Evolutionary conservation across 176 grass and related monocot species (phyloP).

Genomic region (Cenchrus purpureus): DNA sequence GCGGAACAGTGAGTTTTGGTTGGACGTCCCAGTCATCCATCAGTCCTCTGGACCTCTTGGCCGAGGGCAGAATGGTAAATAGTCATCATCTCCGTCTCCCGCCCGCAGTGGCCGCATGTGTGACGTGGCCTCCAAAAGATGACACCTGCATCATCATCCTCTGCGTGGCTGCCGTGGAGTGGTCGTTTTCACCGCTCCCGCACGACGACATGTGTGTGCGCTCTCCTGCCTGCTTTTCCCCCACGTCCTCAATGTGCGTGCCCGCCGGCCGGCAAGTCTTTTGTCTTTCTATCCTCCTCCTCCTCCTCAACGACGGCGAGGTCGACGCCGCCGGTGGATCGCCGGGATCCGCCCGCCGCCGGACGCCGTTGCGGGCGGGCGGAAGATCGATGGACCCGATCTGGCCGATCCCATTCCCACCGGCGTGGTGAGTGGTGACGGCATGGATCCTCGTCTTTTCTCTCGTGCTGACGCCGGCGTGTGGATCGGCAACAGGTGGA

Average conservation of each 20-base stretch:
- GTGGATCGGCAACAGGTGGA: neutral
- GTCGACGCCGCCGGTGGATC: too few species aligned
- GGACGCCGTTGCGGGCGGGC: too few species aligned
- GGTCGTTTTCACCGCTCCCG: slow-evolving; percentile 28
- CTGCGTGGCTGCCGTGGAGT: neutral
- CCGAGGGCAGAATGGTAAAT: neutral
- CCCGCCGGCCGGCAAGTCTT: neutral
- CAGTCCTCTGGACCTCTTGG: too few species aligned
- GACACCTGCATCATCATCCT: too few species aligned
- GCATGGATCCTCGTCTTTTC: too few species aligned
- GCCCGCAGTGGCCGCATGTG: neutral
- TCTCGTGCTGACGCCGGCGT: neutral
- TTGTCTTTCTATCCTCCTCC: neutral
- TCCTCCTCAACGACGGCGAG: neutral
- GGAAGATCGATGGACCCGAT: too few species aligned
- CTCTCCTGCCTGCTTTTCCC: too few species aligned
- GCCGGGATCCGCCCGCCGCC: too few species aligned
- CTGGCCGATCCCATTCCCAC: too few species aligned
- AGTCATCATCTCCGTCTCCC: too few species aligned
- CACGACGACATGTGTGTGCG: neutral
- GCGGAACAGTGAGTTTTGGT: slow-evolving; percentile 1
- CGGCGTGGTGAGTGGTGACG: too few species aligned
- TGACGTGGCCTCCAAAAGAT: neutral
- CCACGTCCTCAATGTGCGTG: neutral
- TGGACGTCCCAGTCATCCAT: neutral